These are phyloP conservation scores for Kuraishia cidri DNA, from an alignment of 805 yeast genomes.

Conservation along the genomic window DNA sequence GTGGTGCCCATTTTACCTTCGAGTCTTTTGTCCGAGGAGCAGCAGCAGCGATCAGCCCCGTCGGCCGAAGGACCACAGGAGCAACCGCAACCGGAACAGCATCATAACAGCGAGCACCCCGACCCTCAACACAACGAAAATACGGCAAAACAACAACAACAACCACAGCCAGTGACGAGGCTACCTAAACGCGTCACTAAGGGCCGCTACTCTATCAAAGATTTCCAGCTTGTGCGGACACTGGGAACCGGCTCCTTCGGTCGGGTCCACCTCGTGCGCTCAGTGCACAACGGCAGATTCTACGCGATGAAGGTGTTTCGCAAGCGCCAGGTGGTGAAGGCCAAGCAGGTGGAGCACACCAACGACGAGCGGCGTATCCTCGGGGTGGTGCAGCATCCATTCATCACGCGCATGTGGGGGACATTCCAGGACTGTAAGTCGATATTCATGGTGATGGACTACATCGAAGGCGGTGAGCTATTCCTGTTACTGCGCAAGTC, in stretches of 20 bases:
- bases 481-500: constrained; percentile 47
- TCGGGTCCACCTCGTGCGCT: constrained; percentile 47
- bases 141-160: too few relatives aligned
- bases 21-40: not conserved
- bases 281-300: constrained; percentile 49
- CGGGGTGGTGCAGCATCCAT: constrained; percentile 50
- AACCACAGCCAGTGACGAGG: too few relatives aligned
- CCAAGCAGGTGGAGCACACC: constrained; percentile 59
- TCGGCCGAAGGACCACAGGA: not conserved
- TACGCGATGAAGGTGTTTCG: constrained; percentile 54
- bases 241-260: constrained; percentile 58
- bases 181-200: constrained; percentile 25
- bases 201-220: constrained; percentile 47
- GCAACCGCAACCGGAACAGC: not conserved
- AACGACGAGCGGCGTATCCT: constrained; percentile 55
- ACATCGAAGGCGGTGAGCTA: constrained; percentile 56
- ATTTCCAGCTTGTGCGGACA: constrained; percentile 47
- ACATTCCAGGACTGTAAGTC: constrained; percentile 50
- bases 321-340: constrained; percentile 47
- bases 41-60: not conserved
- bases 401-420: constrained; percentile 60
- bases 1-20: too few relatives aligned
- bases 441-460: constrained; percentile 56
- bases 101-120: not conserved
- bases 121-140: too few relatives aligned